Evolutionary conservation across 139 green algal species (phyloP).

Genomic region (Chlorella sp.): DNA sequence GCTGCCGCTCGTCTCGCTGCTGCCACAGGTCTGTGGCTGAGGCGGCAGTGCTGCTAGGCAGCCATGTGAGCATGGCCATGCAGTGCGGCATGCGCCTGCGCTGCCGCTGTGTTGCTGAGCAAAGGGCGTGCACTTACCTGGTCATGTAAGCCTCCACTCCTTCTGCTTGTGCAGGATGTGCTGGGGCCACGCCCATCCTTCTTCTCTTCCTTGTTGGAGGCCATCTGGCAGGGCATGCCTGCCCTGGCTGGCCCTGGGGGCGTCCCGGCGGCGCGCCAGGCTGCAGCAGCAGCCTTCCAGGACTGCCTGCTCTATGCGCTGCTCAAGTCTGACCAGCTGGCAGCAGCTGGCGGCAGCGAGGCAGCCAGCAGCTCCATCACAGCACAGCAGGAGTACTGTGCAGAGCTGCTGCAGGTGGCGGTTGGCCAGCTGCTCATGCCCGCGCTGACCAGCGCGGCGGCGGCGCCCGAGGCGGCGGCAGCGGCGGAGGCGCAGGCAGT

Average conservation of each 20-base stretch:
- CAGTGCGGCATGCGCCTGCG: no score
- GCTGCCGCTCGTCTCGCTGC: conserved; percentile 69
- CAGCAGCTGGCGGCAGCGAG: not conserved
- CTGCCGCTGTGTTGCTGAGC: no score
- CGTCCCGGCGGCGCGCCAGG: not conserved
- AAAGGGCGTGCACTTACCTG: no score
- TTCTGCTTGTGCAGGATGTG: conserved; percentile 21
- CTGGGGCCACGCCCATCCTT: conserved; percentile 3
- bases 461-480: not conserved
- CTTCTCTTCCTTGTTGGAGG: conserved; percentile 17
- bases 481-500: conserved; percentile 6
- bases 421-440: conserved; percentile 34
- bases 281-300: conserved; percentile 48
- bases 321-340: conserved; percentile 37
- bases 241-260: not conserved
- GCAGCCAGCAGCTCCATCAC: not conserved
- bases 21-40: conserved; percentile 47
- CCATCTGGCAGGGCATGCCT: conserved; percentile 33
- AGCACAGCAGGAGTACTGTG: not conserved
- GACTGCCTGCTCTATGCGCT: conserved; percentile 56
- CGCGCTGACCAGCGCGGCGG: not conserved
- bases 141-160: no score
- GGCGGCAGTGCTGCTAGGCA: no score
- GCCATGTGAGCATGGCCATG: no score
- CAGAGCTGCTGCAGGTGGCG: conserved; percentile 14